phyloP scores from a whole-genome alignment of 805 yeast genomes.

The Candida jianshihensis region DNA sequence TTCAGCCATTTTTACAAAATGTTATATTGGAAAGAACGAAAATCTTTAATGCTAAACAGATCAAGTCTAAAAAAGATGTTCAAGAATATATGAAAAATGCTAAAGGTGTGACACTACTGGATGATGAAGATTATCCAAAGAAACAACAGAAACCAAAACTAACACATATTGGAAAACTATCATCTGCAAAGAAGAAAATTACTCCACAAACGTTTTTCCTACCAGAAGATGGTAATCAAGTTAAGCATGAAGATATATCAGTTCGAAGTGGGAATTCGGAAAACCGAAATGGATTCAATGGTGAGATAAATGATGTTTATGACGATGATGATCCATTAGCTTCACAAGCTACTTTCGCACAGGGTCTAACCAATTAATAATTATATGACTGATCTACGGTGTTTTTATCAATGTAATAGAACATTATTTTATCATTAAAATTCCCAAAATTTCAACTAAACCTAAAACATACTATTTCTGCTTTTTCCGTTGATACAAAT shows the following conservation, averaged over 20 bases:
- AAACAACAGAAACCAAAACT: constrained; percentile 70
- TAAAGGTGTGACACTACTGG: constrained; percentile 49
- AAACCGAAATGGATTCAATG: neutral
- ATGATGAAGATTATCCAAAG: constrained; percentile 80
- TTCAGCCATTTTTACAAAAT: constrained; percentile 47
- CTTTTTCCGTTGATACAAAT: constrained; percentile 19
- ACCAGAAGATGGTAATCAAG: constrained; percentile 24
- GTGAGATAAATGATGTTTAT: neutral
- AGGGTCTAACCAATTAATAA: too few relatives aligned
- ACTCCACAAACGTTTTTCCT: constrained; percentile 49
- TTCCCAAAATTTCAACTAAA: too few relatives aligned
- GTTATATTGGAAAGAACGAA: constrained; percentile 36
- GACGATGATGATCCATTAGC: neutral
- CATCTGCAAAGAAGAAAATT: constrained; percentile 58
- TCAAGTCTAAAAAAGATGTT: constrained; percentile 19
- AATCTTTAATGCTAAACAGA: constrained; percentile 32
- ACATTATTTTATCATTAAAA: too few relatives aligned
- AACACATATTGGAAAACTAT: constrained; percentile 86
- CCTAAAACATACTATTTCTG: too few relatives aligned
- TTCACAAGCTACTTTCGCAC: neutral
- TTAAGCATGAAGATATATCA: neutral
- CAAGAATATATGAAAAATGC: constrained; percentile 23
- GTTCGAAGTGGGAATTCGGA: too few relatives aligned
- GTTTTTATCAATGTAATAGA: too few relatives aligned
- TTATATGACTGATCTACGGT: neutral